Conservation (phyloP, 179 eudicot species). For the Monotropa hypopitys region DNA sequence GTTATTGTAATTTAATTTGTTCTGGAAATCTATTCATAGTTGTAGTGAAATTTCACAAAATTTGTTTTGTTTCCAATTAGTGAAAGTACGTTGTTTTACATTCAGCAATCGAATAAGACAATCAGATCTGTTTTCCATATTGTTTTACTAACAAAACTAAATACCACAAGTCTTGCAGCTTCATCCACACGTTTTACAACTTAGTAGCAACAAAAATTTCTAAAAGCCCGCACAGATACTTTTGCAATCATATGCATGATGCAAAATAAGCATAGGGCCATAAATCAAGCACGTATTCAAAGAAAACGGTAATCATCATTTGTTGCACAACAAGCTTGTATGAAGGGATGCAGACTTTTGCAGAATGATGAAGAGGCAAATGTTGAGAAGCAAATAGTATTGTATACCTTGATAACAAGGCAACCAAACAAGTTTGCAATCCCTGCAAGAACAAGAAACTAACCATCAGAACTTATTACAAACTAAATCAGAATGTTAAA, state of each 20-base stretch:
- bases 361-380: conserved; percentile 1
- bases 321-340: background rate
- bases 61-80: no score
- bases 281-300: background rate
- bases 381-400: background rate
- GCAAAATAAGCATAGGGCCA: background rate
- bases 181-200: background rate
- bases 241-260: background rate
- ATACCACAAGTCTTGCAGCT: background rate
- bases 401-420: conserved; percentile 60
- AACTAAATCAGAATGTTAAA: background rate
- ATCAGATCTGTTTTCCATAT: no score
- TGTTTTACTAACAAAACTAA: background rate
- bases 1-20: no score
- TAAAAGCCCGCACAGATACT: background rate
- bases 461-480: background rate
- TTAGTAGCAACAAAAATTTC: background rate
- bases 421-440: conserved; percentile 62
- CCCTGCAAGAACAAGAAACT: conserved; percentile 36
- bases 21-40: no score
- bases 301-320: background rate
- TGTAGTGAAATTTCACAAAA: no score
- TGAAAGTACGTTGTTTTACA: no score
- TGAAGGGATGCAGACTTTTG: background rate
- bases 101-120: no score